Conservation (phyloP, 2,329 filamentous ascomycete genomes). For the Alternaria sp. region DNA sequence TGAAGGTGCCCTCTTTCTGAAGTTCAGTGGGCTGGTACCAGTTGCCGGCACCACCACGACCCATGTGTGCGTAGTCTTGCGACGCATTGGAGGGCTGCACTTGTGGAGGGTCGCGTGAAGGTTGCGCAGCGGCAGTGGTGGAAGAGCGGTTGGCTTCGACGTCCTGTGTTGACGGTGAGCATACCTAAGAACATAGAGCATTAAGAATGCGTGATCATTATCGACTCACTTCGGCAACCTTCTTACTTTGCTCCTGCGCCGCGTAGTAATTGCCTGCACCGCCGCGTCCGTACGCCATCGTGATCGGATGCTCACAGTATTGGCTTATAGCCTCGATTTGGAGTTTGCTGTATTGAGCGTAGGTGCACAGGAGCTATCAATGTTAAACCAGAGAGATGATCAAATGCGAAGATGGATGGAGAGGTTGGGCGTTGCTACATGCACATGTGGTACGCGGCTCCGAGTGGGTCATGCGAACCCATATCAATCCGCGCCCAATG, state of each 20-base stretch:
- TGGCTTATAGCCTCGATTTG: neutral
- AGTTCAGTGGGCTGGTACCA: conserved; percentile 53
- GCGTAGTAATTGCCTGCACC: conserved; percentile 55
- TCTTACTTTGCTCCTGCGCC: conserved; percentile 41
- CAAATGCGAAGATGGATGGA: neutral
- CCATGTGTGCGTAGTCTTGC: conserved; percentile 53
- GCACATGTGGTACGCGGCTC: conserved; percentile 11
- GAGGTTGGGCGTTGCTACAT: neutral
- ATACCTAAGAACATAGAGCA: neutral
- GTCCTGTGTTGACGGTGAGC: conserved; percentile 35
- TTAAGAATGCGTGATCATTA: neutral
- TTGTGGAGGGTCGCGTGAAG: conserved; percentile 14
- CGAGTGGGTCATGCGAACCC: conserved; percentile 17
- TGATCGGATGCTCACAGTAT: neutral
- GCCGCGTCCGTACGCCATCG: conserved; percentile 50
- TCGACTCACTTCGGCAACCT: conserved; percentile 34
- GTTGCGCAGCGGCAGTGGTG: conserved; percentile 12
- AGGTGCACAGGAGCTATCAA: neutral
- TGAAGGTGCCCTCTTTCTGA: conserved; percentile 48
- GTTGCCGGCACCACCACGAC: conserved; percentile 56
- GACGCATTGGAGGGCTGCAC: conserved; percentile 22
- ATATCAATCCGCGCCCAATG: conserved; percentile 8
- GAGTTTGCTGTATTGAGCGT: neutral
- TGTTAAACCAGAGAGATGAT: neutral
- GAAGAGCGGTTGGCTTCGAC: conserved; percentile 47